phyloP scores from a whole-genome alignment of 805 yeast genomes.

The Danielia oregonensis region DNA sequence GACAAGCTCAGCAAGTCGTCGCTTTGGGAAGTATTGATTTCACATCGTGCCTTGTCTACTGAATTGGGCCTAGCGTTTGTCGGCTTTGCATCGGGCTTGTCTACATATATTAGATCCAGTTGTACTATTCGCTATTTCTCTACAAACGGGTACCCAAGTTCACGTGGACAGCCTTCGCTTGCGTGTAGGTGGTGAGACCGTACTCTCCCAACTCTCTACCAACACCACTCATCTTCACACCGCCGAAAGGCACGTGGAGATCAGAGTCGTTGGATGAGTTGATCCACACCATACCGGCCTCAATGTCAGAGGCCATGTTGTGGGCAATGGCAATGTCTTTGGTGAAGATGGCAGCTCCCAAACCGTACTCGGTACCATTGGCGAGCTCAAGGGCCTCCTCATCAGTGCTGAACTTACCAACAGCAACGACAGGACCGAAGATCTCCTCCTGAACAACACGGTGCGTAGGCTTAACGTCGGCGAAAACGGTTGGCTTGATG shows the following conservation, averaged over 20 bases:
- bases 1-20: too few species aligned
- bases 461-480: constrained; percentile 64
- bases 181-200: constrained; percentile 68
- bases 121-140: too few species aligned
- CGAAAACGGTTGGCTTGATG: constrained; percentile 72
- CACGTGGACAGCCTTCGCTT: constrained; percentile 73
- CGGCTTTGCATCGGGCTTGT: too few species aligned
- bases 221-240: constrained; percentile 72
- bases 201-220: constrained; percentile 80
- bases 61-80: too few species aligned
- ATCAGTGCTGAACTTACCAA: constrained; percentile 60
- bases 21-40: too few species aligned
- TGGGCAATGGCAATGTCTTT: constrained; percentile 64
- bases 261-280: constrained; percentile 67
- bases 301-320: constrained; percentile 52
- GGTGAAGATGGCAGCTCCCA: constrained; percentile 81
- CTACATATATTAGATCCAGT: too few species aligned
- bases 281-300: constrained; percentile 68
- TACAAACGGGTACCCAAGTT: constrained; percentile 48
- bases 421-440: constrained; percentile 80
- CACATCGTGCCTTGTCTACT: too few species aligned
- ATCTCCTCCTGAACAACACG: constrained; percentile 75
- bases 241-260: constrained; percentile 72
- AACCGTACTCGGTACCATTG: constrained; percentile 71
- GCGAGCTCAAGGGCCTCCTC: constrained; percentile 69